Evolutionary conservation across 257 asterid genomes (phyloP).

Genomic region (Solanum dulcamara): DNA sequence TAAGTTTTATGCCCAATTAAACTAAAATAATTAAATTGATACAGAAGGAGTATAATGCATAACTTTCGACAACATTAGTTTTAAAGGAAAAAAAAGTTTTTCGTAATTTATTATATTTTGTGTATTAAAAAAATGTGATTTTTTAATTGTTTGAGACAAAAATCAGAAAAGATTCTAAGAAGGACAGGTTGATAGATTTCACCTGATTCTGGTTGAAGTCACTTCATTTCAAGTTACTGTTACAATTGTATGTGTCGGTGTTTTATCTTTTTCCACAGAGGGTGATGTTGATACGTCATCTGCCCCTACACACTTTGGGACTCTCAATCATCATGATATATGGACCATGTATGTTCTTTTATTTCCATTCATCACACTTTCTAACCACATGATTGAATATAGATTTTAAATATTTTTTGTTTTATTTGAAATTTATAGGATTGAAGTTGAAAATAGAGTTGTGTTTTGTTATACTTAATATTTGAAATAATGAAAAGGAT

Average conservation of each 20-base stretch:
- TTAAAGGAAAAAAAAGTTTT: too few relatives aligned
- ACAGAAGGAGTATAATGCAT: too few relatives aligned
- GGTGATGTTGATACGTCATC: neutral
- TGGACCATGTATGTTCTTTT: neutral
- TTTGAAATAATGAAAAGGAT: too few relatives aligned
- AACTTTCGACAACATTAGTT: too few relatives aligned
- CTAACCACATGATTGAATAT: too few relatives aligned
- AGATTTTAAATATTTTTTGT: too few relatives aligned
- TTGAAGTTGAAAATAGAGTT: neutral
- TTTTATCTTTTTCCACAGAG: neutral
- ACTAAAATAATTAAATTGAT: too few relatives aligned
- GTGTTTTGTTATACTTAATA: too few relatives aligned
- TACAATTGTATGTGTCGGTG: neutral
- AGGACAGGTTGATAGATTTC: neutral
- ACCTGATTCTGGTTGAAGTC: neutral
- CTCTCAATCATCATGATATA: neutral
- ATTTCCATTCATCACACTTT: too few relatives aligned
- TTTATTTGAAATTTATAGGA: neutral
- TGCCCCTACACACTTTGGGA: neutral
- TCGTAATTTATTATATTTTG: too few relatives aligned
- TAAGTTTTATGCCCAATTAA: too few relatives aligned
- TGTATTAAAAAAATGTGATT: too few relatives aligned
- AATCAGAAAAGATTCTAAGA: neutral
- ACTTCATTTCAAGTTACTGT: neutral
- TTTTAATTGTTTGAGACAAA: neutral